phyloP scores from a whole-genome alignment of 2,329 filamentous ascomycete genomes.

The Pestalotiopsis sp. region DNA sequence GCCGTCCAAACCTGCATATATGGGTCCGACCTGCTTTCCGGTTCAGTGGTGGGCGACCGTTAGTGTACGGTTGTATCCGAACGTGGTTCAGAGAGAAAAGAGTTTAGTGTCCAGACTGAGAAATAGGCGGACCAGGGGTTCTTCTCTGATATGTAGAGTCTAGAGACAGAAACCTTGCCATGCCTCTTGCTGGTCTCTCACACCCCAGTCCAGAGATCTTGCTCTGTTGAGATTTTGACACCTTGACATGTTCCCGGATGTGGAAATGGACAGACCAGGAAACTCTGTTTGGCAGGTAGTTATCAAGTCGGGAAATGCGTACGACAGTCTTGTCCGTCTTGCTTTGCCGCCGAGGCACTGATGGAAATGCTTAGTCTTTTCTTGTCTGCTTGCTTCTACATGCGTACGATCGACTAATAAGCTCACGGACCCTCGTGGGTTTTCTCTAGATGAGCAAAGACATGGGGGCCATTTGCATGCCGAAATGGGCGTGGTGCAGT shows the following conservation, averaged over 20 bases:
- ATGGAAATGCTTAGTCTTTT: no score
- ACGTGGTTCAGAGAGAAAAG: background rate
- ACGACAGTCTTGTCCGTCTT: background rate
- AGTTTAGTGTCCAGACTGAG: background rate
- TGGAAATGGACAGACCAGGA: background rate
- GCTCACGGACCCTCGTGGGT: background rate
- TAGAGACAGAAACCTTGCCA: background rate
- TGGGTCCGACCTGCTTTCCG: slow-evolving; percentile 2
- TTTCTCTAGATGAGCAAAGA: background rate
- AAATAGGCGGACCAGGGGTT: background rate
- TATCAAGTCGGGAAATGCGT: background rate
- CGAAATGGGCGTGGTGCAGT: background rate
- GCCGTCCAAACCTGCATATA: slow-evolving; percentile 4
- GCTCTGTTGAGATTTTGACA: background rate
- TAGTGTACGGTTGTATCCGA: slow-evolving; percentile 7
- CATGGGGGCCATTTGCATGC: background rate
- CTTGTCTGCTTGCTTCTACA: background rate
- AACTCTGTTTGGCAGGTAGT: background rate
- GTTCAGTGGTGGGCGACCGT: background rate
- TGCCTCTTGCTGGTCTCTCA: no score
- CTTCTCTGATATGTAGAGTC: background rate
- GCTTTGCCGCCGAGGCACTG: background rate
- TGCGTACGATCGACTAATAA: background rate
- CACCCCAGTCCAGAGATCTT: background rate
- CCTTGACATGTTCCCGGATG: background rate